Conservation (phyloP, 2,329 filamentous ascomycete genomes). For the Aspergillus aculeatinus region DNA sequence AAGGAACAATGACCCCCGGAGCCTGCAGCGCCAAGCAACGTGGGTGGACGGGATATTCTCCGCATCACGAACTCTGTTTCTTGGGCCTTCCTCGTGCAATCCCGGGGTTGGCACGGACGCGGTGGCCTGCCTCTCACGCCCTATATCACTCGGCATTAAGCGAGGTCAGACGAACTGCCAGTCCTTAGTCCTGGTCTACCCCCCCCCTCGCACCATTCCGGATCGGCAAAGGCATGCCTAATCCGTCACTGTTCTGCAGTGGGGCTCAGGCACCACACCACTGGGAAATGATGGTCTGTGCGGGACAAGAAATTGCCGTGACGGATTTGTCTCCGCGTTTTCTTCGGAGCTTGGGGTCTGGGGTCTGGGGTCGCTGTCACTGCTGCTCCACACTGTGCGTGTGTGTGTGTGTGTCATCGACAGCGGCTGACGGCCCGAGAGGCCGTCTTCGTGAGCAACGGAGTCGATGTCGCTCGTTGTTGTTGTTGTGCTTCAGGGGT, state of each 20-base stretch:
- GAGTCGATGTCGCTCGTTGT: background rate
- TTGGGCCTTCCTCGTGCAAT: background rate
- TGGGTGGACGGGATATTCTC: constrained; percentile 8
- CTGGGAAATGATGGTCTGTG: background rate
- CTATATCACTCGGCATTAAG: background rate
- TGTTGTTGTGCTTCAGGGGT: background rate
- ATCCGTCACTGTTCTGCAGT: background rate
- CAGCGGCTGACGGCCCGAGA: constrained; percentile 8
- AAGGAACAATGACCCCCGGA: background rate
- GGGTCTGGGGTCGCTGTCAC: background rate
- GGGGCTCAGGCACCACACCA: background rate
- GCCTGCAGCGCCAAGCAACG: background rate
- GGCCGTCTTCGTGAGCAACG: background rate
- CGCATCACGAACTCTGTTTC: background rate
- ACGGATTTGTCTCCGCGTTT: constrained; percentile 12
- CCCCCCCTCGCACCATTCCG: background rate
- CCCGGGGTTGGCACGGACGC: background rate
- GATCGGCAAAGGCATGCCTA: background rate
- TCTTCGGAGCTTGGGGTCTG: background rate
- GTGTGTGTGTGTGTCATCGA: background rate
- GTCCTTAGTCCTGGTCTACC: background rate
- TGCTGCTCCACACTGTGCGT: background rate
- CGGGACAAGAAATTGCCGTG: constrained; percentile 4
- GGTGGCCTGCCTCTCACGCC: background rate
- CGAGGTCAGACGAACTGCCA: background rate